A percentile compares a stretch with the other conserved stretches of the same genome.
phyloP scores from a whole-genome alignment of 2,329 filamentous ascomycete genomes.

The Fusarium poae region DNA sequence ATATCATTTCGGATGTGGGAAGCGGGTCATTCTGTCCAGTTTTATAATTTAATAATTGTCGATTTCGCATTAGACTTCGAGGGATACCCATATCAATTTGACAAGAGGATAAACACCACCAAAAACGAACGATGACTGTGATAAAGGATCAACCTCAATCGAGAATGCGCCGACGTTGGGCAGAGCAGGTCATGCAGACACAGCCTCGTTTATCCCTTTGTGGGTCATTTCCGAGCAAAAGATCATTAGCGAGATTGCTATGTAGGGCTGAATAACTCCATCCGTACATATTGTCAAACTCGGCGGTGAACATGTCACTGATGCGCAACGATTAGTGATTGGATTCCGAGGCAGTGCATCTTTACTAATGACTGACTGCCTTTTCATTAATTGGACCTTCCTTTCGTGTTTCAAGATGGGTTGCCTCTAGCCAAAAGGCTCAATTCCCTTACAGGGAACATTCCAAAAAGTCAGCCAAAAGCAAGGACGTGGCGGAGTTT shows the following conservation, averaged over 20 bases:
- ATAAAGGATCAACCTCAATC: not conserved
- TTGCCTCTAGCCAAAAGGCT: not conserved
- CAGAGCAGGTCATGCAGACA: not conserved
- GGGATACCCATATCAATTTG: no score
- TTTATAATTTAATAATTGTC: no score
- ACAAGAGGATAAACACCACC: no score
- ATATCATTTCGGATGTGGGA: slow-evolving; percentile 30
- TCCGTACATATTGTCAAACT: not conserved
- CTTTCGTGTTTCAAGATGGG: not conserved
- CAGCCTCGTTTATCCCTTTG: not conserved
- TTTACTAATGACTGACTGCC: not conserved
- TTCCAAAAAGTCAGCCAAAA: not conserved
- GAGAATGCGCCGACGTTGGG: not conserved
- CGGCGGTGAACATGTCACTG: not conserved
- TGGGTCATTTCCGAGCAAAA: slow-evolving; percentile 5
- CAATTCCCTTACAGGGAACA: not conserved
- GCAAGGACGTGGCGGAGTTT: not conserved
- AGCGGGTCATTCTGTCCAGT: not conserved
- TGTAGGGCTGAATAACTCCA: slow-evolving; percentile 7
- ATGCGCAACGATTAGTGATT: not conserved
- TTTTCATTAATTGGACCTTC: not conserved
- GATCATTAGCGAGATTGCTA: not conserved
- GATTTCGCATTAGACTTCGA: no score
- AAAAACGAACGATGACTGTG: not conserved
- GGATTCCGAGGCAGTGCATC: not conserved